Evolutionary conservation across 345 rosid species (phyloP).

Genomic region (Conringia planisiliqua): DNA sequence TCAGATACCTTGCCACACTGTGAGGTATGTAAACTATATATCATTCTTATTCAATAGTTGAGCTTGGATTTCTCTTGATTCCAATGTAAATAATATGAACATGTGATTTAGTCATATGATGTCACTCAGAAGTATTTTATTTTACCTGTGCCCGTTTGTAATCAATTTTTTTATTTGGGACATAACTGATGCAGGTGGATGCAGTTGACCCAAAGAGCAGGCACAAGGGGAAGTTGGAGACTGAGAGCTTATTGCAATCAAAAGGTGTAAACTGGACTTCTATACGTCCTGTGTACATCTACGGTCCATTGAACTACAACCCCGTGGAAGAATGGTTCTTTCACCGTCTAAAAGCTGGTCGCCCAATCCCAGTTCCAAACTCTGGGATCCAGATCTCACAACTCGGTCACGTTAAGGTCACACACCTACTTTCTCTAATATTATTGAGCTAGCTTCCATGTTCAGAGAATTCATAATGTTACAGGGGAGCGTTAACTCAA

Average conservation of each 20-base stretch:
- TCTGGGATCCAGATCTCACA: constrained; percentile 82
- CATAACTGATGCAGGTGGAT: constrained; percentile 48
- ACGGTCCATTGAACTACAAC: constrained; percentile 95
- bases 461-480: neutral
- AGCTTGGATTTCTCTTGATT: neutral
- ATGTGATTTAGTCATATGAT: neutral
- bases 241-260: constrained; percentile 63
- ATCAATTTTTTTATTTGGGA: neutral
- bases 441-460: neutral
- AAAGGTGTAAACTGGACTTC: constrained; percentile 93
- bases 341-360: constrained; percentile 90
- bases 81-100: neutral
- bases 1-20: constrained; percentile 77
- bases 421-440: constrained; percentile 12
- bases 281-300: constrained; percentile 87
- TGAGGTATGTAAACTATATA: constrained; percentile 53
- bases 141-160: neutral
- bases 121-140: neutral
- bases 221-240: constrained; percentile 95
- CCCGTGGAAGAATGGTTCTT: constrained; percentile 99
- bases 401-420: constrained; percentile 95
- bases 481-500: neutral
- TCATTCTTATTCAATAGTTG: neutral
- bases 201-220: constrained; percentile 97
- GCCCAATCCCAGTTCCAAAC: constrained; percentile 87